Evolutionary conservation across 352 stramenopile species (phyloP).

Genomic region (Halophytophthora polymorphica): DNA sequence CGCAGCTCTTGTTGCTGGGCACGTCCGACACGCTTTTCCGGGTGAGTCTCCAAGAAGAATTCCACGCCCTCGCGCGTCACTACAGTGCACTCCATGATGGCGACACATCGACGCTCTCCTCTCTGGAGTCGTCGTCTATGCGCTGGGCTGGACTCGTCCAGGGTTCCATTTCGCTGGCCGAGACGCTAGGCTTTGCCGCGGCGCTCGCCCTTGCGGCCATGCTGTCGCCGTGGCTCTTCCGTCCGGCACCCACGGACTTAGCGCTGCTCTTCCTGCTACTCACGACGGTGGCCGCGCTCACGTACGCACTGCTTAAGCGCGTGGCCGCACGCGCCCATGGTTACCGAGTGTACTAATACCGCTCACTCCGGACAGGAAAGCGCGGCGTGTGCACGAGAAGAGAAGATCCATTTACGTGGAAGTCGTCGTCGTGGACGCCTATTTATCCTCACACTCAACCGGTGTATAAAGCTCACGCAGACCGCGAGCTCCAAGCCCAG

Average conservation of each 20-base stretch:
- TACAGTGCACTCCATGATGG: slow-evolving; percentile 1
- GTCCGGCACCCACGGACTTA: slow-evolving; percentile 48
- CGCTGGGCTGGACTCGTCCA: slow-evolving; percentile 47
- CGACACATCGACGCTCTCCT: background rate
- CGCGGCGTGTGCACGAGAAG: background rate
- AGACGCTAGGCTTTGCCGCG: slow-evolving; percentile 47
- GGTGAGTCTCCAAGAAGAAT: slow-evolving; percentile 54
- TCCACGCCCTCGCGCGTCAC: slow-evolving; percentile 31
- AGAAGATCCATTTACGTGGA: background rate
- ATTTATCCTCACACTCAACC: background rate
- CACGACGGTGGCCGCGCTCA: slow-evolving; percentile 49
- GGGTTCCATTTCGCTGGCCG: slow-evolving; percentile 44
- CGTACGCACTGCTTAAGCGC: slow-evolving; percentile 45
- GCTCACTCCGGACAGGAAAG: background rate
- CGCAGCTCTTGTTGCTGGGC: slow-evolving; percentile 52
- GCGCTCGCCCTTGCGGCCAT: slow-evolving; percentile 51
- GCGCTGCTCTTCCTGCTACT: slow-evolving; percentile 62
- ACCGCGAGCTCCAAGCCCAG: too few relatives aligned
- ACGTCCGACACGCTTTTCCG: slow-evolving; percentile 62
- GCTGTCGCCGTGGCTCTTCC: slow-evolving; percentile 63
- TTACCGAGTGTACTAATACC: slow-evolving; percentile 18
- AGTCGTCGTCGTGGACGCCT: background rate
- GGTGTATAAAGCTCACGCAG: background rate
- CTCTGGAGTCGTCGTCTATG: slow-evolving; percentile 10
- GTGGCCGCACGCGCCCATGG: slow-evolving; percentile 18